Percentiles rank a stretch among this genome's conserved stretches.
Conservation (phyloP, 2,329 filamentous ascomycete species). For the Neophaeococcomyces mojaviensis region DNA sequence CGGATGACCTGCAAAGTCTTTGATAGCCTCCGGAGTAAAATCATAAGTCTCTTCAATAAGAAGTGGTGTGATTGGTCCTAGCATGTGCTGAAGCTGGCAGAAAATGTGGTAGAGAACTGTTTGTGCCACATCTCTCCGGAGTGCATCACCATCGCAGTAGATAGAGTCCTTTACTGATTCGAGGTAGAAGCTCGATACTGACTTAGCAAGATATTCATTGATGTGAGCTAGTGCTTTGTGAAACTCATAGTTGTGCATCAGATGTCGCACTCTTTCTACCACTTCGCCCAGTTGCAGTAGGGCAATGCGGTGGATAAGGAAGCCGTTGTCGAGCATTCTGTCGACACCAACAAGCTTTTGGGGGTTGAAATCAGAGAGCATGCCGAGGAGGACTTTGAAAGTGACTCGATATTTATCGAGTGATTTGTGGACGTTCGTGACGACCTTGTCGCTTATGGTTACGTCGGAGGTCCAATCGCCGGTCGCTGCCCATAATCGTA, state of each 20-base stretch:
- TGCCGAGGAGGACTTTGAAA: slow-evolving; percentile 82
- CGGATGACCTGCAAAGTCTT: slow-evolving; percentile 40
- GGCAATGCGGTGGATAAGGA: slow-evolving; percentile 50
- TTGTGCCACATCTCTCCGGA: slow-evolving; percentile 51
- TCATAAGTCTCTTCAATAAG: slow-evolving; percentile 86
- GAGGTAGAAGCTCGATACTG: slow-evolving; percentile 89
- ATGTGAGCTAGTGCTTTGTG: slow-evolving; percentile 66
- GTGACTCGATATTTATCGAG: slow-evolving; percentile 84
- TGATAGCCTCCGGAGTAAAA: slow-evolving; percentile 61
- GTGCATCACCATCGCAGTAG: slow-evolving; percentile 71
- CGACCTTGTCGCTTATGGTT: slow-evolving; percentile 66
- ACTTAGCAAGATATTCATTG: slow-evolving; percentile 72
- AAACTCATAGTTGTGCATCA: slow-evolving; percentile 70
- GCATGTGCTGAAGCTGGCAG: slow-evolving; percentile 64
- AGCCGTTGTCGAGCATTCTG: slow-evolving; percentile 48
- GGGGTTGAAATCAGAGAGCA: slow-evolving; percentile 51
- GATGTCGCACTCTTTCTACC: slow-evolving; percentile 55
- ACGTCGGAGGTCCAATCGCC: slow-evolving; percentile 89
- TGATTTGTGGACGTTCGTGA: slow-evolving; percentile 67
- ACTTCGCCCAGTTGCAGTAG: slow-evolving; percentile 64
- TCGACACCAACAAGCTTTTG: slow-evolving; percentile 31
- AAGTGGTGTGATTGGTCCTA: slow-evolving; percentile 72
- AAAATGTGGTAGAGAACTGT: slow-evolving; percentile 56
- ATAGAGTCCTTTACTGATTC: slow-evolving; percentile 86
- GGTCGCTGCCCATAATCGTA: slow-evolving; percentile 85